These are phyloP conservation scores for Harringtonia aguacate DNA, from an alignment of 2,329 filamentous ascomycete genomes.

Conservation along the genomic window DNA sequence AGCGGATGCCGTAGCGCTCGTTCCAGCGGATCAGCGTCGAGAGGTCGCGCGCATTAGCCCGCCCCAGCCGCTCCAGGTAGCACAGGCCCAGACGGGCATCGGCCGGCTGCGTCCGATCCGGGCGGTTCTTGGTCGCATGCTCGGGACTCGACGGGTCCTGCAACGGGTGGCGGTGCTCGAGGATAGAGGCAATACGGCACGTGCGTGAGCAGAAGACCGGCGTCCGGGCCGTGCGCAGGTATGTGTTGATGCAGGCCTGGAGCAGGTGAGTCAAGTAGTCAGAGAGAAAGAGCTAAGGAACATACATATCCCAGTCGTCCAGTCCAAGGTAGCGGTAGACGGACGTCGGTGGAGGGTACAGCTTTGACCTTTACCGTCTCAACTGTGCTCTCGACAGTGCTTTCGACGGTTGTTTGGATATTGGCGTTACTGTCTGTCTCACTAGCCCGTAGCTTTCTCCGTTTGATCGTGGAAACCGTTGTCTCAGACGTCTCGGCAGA, in stretches of 20 bases:
- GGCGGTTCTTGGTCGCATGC: conserved; percentile 76
- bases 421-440: no score
- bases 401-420: no score
- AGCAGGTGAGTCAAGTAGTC: no score
- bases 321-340: no score
- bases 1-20: conserved; percentile 80
- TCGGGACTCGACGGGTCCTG: conserved; percentile 64
- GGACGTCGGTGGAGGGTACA: no score
- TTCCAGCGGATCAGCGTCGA: conserved; percentile 87
- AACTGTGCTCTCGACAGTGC: no score
- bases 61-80: conserved; percentile 66
- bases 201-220: conserved; percentile 86
- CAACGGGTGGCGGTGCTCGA: conserved; percentile 80
- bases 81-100: conserved; percentile 55
- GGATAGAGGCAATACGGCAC: conserved; percentile 79
- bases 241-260: conserved; percentile 83
- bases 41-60: conserved; percentile 76
- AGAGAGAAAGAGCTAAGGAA: no score
- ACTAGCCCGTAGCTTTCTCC: no score
- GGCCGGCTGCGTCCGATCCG: conserved; percentile 60
- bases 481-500: no score
- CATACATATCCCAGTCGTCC: no score
- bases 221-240: conserved; percentile 69
- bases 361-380: no score
- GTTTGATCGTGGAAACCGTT: no score